Conservation (phyloP, 345 rosid species). For the Trapa incisa region DNA sequence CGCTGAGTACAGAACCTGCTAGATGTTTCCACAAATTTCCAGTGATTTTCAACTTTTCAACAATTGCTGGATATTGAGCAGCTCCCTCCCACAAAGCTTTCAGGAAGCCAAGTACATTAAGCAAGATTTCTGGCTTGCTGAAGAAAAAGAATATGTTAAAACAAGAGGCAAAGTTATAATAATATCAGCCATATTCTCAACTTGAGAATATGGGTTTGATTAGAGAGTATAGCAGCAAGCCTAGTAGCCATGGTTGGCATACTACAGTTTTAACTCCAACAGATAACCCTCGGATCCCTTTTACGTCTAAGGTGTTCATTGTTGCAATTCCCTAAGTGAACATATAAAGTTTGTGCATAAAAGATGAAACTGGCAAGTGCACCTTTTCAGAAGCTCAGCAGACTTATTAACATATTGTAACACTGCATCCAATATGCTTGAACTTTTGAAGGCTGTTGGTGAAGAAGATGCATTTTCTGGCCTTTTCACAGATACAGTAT, state of each 20-base stretch:
- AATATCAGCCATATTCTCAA: neutral
- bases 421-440: slow-evolving; percentile 36
- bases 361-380: slow-evolving; percentile 7
- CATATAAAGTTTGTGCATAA: neutral
- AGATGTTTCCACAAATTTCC: slow-evolving; percentile 57
- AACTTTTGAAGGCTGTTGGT: slow-evolving; percentile 22
- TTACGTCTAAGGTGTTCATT: neutral
- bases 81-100: slow-evolving; percentile 94
- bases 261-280: neutral
- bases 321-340: neutral
- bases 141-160: slow-evolving; percentile 6
- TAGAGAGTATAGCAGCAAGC: neutral
- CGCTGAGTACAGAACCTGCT: slow-evolving; percentile 25
- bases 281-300: neutral
- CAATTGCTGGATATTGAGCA: slow-evolving; percentile 38
- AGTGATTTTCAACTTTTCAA: slow-evolving; percentile 45
- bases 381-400: slow-evolving; percentile 58
- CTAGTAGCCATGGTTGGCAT: neutral
- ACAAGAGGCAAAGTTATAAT: neutral
- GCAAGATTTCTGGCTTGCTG: slow-evolving; percentile 54
- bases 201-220: neutral
- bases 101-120: slow-evolving; percentile 49
- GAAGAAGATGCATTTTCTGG: slow-evolving; percentile 24
- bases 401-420: slow-evolving; percentile 43
- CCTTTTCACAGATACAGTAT: slow-evolving; percentile 19